These are phyloP conservation scores for Phialophora tarda DNA, from an alignment of 2,329 filamentous ascomycete genomes.

Conservation along the genomic window DNA sequence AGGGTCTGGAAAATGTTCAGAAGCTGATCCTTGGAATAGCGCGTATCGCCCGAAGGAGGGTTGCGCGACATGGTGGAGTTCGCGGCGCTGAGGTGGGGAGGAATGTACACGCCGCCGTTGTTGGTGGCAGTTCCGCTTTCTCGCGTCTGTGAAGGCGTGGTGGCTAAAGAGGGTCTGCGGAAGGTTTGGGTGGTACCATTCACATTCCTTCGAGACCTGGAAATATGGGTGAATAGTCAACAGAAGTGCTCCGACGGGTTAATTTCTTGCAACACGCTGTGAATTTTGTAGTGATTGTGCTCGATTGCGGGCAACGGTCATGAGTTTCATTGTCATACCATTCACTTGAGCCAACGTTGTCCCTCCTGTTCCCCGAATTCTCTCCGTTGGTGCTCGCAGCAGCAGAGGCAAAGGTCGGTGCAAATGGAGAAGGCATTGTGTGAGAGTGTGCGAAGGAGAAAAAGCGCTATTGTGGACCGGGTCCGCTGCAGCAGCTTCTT, in stretches of 20 bases:
- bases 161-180: slow-evolving; percentile 66
- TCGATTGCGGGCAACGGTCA: not conserved
- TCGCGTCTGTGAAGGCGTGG: slow-evolving; percentile 50
- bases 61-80: slow-evolving; percentile 57
- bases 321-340: slow-evolving; percentile 63
- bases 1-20: slow-evolving; percentile 72
- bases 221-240: slow-evolving; percentile 24
- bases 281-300: not conserved
- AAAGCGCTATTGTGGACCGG: slow-evolving; percentile 12
- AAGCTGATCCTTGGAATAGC: slow-evolving; percentile 80
- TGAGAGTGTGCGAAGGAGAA: not conserved
- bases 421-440: slow-evolving; percentile 74
- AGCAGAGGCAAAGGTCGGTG: slow-evolving; percentile 83
- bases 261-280: slow-evolving; percentile 72
- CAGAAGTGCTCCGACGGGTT: not conserved
- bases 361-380: slow-evolving; percentile 59
- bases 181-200: slow-evolving; percentile 72
- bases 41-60: slow-evolving; percentile 59
- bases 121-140: slow-evolving; percentile 48
- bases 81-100: slow-evolving; percentile 64
- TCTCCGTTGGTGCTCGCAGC: slow-evolving; percentile 74
- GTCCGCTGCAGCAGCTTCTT: slow-evolving; percentile 20
- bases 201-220: slow-evolving; percentile 64
- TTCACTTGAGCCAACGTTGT: slow-evolving; percentile 69
- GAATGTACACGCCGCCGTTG: slow-evolving; percentile 61